Percentiles rank a stretch among this genome's conserved stretches.
phyloP scores from a whole-genome alignment of 2,329 filamentous ascomycete genomes.

The Pseudocercospora eumusae region DNA sequence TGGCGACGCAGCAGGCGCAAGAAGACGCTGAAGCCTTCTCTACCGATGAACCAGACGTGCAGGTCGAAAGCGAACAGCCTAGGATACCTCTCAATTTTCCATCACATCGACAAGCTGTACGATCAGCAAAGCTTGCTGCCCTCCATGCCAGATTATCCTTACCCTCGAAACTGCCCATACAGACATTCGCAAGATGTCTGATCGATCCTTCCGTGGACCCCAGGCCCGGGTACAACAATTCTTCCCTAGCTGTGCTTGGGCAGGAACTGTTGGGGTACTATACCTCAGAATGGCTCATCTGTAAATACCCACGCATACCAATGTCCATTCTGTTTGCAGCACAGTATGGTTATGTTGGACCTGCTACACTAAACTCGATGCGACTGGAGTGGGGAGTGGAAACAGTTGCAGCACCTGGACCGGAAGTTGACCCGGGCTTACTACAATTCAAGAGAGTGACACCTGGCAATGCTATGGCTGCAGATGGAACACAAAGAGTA shows the following conservation, averaged over 20 bases:
- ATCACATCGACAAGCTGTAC: constrained; percentile 50
- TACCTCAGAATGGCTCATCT: constrained; percentile 81
- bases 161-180: constrained; percentile 75
- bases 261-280: constrained; percentile 84
- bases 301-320: constrained; percentile 86
- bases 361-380: constrained; percentile 70
- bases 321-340: constrained; percentile 84
- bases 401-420: constrained; percentile 78
- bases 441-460: constrained; percentile 70
- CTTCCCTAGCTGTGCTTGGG: constrained; percentile 77
- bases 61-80: constrained; percentile 33
- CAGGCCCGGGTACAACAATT: constrained; percentile 83
- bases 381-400: constrained; percentile 91
- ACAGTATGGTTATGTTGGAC: constrained; percentile 79
- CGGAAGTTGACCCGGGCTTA: constrained; percentile 87
- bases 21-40: constrained; percentile 7
- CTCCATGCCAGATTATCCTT: constrained; percentile 87
- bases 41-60: constrained; percentile 31
- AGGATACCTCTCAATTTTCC: constrained; percentile 36
- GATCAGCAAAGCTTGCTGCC: constrained; percentile 86
- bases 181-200: constrained; percentile 82
- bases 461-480: constrained; percentile 45
- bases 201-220: constrained; percentile 82
- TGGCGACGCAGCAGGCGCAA: constrained; percentile 25
- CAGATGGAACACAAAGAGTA: constrained; percentile 32